Base-by-base conservation (phyloP, 2,329 filamentous ascomycete genomes). In the Xylaria sp. region DNA sequence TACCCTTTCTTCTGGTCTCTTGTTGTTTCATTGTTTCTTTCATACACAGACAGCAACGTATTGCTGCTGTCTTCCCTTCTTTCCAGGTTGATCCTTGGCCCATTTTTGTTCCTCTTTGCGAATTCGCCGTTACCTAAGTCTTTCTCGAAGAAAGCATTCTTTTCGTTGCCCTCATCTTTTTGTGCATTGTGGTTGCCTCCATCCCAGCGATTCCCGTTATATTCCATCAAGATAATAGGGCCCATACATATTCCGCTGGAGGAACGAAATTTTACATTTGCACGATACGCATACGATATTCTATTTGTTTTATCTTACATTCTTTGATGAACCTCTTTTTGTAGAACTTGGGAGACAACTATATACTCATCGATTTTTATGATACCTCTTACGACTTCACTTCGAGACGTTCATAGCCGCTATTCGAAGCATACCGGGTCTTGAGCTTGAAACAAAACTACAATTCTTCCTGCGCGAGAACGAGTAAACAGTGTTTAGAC, bases 21-120 rank as follows among this genome's bases (percentile, higher is more conserved):
- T 55, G 52, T 60, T 51, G 27, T 54, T n/a, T 60, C 52, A 54
- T 61, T 69, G 63, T 62, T 65, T 66, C 58, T 58, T 62, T 59
- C 60, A 68, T 37, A 37, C 64, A 54, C 60, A 68, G 29, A 37
- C 64, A 54, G 71, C 70, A 69, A 71, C 66, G 66, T 59, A 69
- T 73, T 67, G 68, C 67, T 60, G 35, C 44, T 41, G 8, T 66
- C 65, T 74, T 78, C 69, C 66, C 63, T 83, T 83, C 80, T 75
- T 79, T 79, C 80, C 81, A 81, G 83, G 83, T 85, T 85, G 83
- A 85, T 78, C 83, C 83, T 85, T 75, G 83, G 82, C 79, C 73
- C 70, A 79, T 59, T 65, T 58, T 21, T 25, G 19, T 54, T 17
- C 46, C 33, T 40, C 41, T 53, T 57, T 31, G 81, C 64, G 64